Evolutionary conservation across 441 rosid species (phyloP), one percentile per base, ranked within the genome.

Genomic region (Erysimum pusillum): DNA sequence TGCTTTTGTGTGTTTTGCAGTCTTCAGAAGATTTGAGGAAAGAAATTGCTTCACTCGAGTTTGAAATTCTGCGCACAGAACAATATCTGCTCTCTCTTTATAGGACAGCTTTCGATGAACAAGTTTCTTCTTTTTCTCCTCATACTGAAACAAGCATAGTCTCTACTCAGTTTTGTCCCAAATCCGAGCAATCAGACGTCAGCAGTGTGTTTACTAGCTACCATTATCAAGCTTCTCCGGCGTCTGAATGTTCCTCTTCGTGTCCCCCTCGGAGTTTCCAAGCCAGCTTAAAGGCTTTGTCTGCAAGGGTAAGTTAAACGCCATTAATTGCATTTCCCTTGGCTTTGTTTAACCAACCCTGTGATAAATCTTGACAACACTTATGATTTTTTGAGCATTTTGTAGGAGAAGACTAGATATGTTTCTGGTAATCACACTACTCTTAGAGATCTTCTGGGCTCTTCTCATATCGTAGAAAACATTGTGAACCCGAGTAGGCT

Each of bases 381-480:
- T 41, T 48, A 0, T 66, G 59, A 61, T 76, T 46, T 36, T n/a
- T 25, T 39, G 69, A 38, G 8, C 54, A 67, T 18, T 76, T 69
- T 70, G 73, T 84, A 88, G 92, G 87, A 81, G 49, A 76, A 44
- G 65, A 75, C 75, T 62, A 83, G 62, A 32, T 74, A 58, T 6
- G 64, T 71, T 80, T 87, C 89, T 49, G 70, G 85, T 61, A 68
- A 68, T 38, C 91, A 81, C 76, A 79, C 77, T 80, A 79, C 80
- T 76, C 94, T 93, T 8, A 93, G 91, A 46, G 93, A 90, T 84
- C 90, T 85, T 85, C 80, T 93, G 4, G 84, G 91, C 25, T 72
- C 83, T 69, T 83, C 87, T 39, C 60, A 67, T 41, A 63, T 79
- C 1, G 81, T 81, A 6, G 68, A 74, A 36, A 42, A 76, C 78